phyloP scores from a whole-genome alignment of 1,284 basidiomycete species.

The Rhodofomes roseus region DNA sequence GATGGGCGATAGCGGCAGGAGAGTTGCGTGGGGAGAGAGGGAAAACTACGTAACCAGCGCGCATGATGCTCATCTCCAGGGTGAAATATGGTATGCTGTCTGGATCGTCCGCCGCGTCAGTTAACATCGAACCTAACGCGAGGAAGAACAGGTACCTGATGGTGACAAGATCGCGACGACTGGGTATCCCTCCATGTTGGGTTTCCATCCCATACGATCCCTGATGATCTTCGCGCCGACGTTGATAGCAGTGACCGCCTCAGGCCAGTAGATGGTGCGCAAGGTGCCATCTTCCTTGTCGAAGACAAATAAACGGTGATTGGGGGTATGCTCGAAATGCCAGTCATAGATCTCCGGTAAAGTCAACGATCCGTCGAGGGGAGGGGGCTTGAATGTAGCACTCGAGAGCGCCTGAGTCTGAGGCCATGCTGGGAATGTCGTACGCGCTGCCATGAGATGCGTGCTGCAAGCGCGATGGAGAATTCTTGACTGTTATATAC shows the following conservation, averaged over 20 bases:
- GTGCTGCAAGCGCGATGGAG: too few relatives aligned
- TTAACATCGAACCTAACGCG: background rate
- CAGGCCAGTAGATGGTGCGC: slow-evolving; percentile 23
- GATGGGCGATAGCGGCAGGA: slow-evolving; percentile 29
- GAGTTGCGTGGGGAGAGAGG: slow-evolving; percentile 38
- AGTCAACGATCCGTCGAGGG: too few relatives aligned
- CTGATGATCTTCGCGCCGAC: background rate
- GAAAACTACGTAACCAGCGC: slow-evolving; percentile 27
- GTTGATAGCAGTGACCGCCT: slow-evolving; percentile 18
- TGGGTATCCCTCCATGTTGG: background rate
- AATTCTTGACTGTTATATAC: too few relatives aligned
- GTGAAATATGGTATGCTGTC: slow-evolving; percentile 28
- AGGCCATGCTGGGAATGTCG: too few relatives aligned
- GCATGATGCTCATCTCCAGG: slow-evolving; percentile 22
- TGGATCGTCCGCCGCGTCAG: background rate
- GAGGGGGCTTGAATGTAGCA: too few relatives aligned
- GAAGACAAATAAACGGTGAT: slow-evolving; percentile 34
- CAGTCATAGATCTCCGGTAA: slow-evolving; percentile 35
- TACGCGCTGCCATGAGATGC: too few relatives aligned
- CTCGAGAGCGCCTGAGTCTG: too few relatives aligned
- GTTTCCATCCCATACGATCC: background rate
- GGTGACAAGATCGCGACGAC: slow-evolving; percentile 2
- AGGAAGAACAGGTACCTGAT: background rate
- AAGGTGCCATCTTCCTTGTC: slow-evolving; percentile 18
- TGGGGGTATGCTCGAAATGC: slow-evolving; percentile 29